Evolutionary conservation across 2,329 filamentous ascomycete genomes (phyloP), one percentile per base, ranked within the genome.

Genomic region (Trichophyton simii): DNA sequence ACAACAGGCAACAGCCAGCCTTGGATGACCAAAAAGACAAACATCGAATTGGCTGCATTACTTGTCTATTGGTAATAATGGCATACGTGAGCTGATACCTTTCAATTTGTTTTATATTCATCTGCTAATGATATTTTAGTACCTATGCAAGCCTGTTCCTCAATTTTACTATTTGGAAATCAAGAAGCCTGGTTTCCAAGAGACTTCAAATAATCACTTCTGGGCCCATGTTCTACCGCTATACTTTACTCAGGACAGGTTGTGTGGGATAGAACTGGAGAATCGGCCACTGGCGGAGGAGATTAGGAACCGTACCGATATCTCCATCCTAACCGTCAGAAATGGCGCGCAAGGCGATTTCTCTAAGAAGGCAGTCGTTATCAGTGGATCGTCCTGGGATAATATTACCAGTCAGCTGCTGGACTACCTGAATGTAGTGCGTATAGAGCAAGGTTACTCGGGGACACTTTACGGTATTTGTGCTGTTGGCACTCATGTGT

Each of bases 161-260:
- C 52, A 57, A 50, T 61, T 61, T 36, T 61, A 61, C 36, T 61
- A 57, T 28, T 36, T 15, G 31, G 44, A 57, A 38, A 57, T 61
- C 28, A 57, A 61, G 28, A 61, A 61, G 15, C 9, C 28, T 18
- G 46, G 11, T 8, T 41, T 25, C 1, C 11, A 22, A 18, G 48
- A 57, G n/a, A 41, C 54, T 13, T 34, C 59, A 20, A 50, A 22
- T 15, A 50, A 57, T 34, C 38, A 58, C 25, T 61, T 61, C 48
- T 61, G 59, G 59, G 54, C 36, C n/a, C 57, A 61, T 50, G 54
- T 50, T 36, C 42, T 61, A 42, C 28, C 48, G 13, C 48, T 57
- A n/a, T 61, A 61, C 22, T 61, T 61, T 34, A 61, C 50, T 25
- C 48, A 61, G 59, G 48, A 61, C 22, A 61, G 57, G 44, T n/a